Evolutionary conservation across 495 filamentous ascomycete species (phyloP), one percentile per base, ranked within the genome.

Genomic region (Filosporella fistucella): DNA sequence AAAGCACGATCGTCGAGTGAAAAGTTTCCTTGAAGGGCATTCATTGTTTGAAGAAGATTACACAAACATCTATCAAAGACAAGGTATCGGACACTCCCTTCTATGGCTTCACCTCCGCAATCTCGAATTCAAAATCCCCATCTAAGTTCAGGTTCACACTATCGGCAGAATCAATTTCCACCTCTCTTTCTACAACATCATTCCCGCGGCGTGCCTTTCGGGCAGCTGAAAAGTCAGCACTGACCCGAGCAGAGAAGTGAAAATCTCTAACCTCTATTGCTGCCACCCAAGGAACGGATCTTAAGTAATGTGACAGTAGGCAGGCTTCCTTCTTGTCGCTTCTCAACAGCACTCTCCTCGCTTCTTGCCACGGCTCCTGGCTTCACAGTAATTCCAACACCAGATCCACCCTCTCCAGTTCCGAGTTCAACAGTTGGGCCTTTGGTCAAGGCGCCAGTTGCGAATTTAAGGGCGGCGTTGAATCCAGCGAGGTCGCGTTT

Each of bases 371-470:
- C 32, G 13, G 32, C n/a, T 35, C 28, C 29, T 35, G 42, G 34
- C 16, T 74, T 68, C 20, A 71, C 65, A 36, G 68, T 71, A 51
- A 72, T 74, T 28, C 71, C 71, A 30, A 74, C 68, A 14, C 71
- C 71, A 4, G 67, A 63, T 38, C 69, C 71, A 40, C 67, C 66
- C 33, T 35, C 33, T 30, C 71, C 71, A 32, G 71, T 74, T 14
- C 71, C 71, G 13, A 74, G 64, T 59, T 74, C 57, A 42, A 74
- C 58, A n/a, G 60, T 54, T 26, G 69, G 69, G 7, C 66, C 68
- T 59, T 70, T 72, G 26, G 55, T 64, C 54, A 74, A 48, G 32
- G 67, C 71, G 1, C 56, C 68, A 54, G 72, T 65, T 41, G 71
- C 67, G 52, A 54, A 74, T 13, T 57, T 64, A 18, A 74, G 66